Evolutionary conservation across 768 basidiomycete species (phyloP).

Genomic region (Serendipita sp.): DNA sequence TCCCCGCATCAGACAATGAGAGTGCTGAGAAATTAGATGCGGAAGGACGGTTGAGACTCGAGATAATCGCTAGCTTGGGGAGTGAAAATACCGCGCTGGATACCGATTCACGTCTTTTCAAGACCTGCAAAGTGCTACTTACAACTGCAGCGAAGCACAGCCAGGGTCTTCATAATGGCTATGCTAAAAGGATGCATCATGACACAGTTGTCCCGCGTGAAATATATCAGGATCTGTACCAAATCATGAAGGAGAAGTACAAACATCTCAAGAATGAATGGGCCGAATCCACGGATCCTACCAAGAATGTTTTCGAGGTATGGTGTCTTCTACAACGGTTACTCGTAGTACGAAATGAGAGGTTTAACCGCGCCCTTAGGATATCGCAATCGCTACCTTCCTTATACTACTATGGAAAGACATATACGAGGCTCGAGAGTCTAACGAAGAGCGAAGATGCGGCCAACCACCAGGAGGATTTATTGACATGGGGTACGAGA

Average conservation of each 20-base stretch:
- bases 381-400: constrained; percentile 89
- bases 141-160: constrained; percentile 76
- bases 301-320: constrained; percentile 84
- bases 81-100: constrained; percentile 28
- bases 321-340: constrained; percentile 9
- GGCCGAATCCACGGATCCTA: constrained; percentile 69
- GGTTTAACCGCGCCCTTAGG: constrained; percentile 27
- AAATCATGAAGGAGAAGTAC: constrained; percentile 71
- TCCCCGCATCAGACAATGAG: constrained; percentile 8
- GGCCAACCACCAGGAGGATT: constrained; percentile 72
- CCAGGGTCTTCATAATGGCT: constrained; percentile 67
- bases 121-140: constrained; percentile 65
- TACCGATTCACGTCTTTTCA: constrained; percentile 47
- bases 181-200: constrained; percentile 73
- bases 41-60: not conserved
- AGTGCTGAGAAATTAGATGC: constrained; percentile 8
- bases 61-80: constrained; percentile 20
- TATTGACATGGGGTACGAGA: constrained; percentile 63
- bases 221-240: constrained; percentile 77
- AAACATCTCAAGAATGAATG: constrained; percentile 58
- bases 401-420: constrained; percentile 83
- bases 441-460: constrained; percentile 26
- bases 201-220: constrained; percentile 65
- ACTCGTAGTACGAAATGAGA: not conserved
- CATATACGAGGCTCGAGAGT: constrained; percentile 27